phyloP scores from a whole-genome alignment of 2,329 filamentous ascomycete genomes.

The Sporothrix brunneoviolacea region DNA sequence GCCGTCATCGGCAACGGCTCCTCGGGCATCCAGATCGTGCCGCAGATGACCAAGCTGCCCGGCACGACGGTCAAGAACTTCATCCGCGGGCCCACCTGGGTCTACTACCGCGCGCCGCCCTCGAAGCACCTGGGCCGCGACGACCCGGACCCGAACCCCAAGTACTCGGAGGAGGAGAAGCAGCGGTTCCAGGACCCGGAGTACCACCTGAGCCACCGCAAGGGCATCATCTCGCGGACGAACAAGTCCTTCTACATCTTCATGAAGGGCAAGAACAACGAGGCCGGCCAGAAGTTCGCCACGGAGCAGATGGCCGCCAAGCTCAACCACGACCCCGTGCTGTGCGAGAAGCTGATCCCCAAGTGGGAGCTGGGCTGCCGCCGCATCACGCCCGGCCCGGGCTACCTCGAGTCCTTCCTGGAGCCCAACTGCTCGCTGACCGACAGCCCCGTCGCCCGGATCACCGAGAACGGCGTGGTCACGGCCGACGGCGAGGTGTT shows the following conservation, averaged over 20 bases:
- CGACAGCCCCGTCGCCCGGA: slow-evolving; percentile 30
- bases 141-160: slow-evolving; percentile 7
- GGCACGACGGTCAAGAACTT: slow-evolving; percentile 5
- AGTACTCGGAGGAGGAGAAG: slow-evolving; percentile 2
- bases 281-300: not conserved
- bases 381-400: slow-evolving; percentile 35
- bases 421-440: slow-evolving; percentile 37
- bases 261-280: slow-evolving; percentile 7
- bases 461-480: slow-evolving; percentile 28
- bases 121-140: slow-evolving; percentile 4
- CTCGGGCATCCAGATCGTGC: slow-evolving; percentile 24
- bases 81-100: slow-evolving; percentile 1
- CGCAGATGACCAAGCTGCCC: slow-evolving; percentile 7
- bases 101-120: slow-evolving; percentile 7
- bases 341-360: slow-evolving; percentile 9
- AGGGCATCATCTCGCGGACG: slow-evolving; percentile 2
- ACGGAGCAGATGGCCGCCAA: slow-evolving; percentile 4
- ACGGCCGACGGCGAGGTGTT: slow-evolving; percentile 24
- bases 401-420: slow-evolving; percentile 35
- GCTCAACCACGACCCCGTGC: slow-evolving; percentile 2
- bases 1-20: slow-evolving; percentile 34
- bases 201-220: slow-evolving; percentile 9
- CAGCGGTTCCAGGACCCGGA: slow-evolving; percentile 7
- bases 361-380: slow-evolving; percentile 29
- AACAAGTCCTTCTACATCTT: slow-evolving; percentile 10